phyloP scores from a whole-genome alignment of 2,329 filamentous ascomycete genomes.

The Cercospora sp. region DNA sequence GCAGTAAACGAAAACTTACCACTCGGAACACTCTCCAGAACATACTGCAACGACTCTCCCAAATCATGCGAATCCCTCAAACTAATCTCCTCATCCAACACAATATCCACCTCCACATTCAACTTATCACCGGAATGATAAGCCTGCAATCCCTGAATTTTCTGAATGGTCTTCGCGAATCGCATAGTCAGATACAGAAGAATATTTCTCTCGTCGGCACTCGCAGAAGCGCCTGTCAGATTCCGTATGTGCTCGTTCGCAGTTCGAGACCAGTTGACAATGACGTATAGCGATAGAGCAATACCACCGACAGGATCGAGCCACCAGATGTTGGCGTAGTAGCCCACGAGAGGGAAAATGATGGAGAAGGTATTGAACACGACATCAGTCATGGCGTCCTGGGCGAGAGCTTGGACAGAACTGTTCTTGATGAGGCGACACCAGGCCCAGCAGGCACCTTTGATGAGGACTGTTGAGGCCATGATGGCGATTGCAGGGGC shows the following conservation, averaged over 20 bases:
- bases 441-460: constrained; percentile 82
- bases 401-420: constrained; percentile 75
- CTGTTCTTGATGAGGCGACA: constrained; percentile 84
- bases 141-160: constrained; percentile 81
- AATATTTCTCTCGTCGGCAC: constrained; percentile 79
- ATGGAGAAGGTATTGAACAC: constrained; percentile 91
- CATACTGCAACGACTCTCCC: constrained; percentile 76
- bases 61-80: constrained; percentile 81
- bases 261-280: constrained; percentile 75
- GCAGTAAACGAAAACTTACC: constrained; percentile 40
- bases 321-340: constrained; percentile 78
- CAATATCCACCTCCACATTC: constrained; percentile 80
- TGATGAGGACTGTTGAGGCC: constrained; percentile 77
- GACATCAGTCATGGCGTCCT: constrained; percentile 71
- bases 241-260: constrained; percentile 77
- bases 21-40: constrained; percentile 78
- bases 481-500: constrained; percentile 76
- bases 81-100: constrained; percentile 73
- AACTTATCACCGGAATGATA: constrained; percentile 86
- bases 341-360: constrained; percentile 81
- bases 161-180: constrained; percentile 82
- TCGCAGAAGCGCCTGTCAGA: constrained; percentile 74
- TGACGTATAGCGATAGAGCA: constrained; percentile 74
- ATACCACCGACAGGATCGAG: constrained; percentile 78
- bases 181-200: constrained; percentile 90